A percentile compares a stretch with the other conserved stretches of the same genome.
phyloP scores from a whole-genome alignment of 1,139 yeast genomes.

The Geotrichum klebahnii region DNA sequence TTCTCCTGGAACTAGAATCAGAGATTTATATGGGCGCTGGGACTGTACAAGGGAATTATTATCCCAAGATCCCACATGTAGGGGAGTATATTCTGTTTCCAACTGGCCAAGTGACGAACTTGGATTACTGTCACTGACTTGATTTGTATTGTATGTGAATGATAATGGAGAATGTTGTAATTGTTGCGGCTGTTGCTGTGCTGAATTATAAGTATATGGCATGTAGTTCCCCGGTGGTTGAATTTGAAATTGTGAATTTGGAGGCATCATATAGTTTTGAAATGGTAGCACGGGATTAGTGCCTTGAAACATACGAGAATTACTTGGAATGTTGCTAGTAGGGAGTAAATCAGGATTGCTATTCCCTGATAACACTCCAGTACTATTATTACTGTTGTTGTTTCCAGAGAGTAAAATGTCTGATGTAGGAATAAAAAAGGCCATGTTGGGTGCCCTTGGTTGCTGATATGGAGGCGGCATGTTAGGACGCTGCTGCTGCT shows the following conservation, averaged over 20 bases:
- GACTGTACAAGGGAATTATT: neutral
- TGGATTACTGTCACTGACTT: too few relatives aligned
- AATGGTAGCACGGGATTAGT: neutral
- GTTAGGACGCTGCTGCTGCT: neutral
- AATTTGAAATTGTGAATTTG: neutral
- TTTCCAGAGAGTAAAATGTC: neutral
- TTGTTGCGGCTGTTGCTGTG: neutral
- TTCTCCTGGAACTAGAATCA: constrained; percentile 7
- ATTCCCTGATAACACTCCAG: too few relatives aligned
- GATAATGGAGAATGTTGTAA: neutral
- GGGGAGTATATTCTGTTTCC: constrained; percentile 11
- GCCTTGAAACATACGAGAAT: neutral
- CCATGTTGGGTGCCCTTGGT: neutral
- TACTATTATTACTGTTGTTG: neutral
- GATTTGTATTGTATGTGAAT: neutral
- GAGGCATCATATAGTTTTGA: neutral
- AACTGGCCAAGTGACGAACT: neutral
- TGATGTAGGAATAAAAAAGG: neutral
- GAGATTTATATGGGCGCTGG: constrained; percentile 16
- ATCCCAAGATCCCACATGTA: constrained; percentile 18
- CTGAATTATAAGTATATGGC: neutral
- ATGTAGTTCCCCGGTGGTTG: neutral
- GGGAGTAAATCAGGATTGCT: too few relatives aligned
- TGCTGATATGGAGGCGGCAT: constrained; percentile 6
- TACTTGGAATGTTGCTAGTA: neutral